phyloP scores from a whole-genome alignment of 371 early-diverging fungal genomes.

The Mucor circinelloides region DNA sequence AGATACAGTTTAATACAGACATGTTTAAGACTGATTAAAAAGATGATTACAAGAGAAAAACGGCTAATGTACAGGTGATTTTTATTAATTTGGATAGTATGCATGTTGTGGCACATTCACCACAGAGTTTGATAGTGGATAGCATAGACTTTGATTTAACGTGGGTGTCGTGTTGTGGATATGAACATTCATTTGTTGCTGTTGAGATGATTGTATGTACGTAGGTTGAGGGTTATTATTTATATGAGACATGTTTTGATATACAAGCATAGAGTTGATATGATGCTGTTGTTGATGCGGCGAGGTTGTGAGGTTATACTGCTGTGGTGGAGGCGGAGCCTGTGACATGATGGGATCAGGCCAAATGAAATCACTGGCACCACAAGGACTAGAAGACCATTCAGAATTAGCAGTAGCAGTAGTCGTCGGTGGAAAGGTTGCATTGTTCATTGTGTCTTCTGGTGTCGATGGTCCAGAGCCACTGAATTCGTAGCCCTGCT shows the following conservation, averaged over 20 bases:
- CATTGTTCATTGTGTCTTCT: neutral
- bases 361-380: neutral
- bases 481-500: neutral
- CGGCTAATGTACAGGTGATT: neutral
- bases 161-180: neutral
- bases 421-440: neutral
- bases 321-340: neutral
- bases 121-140: neutral
- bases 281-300: neutral
- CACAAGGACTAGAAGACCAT: slow-evolving; percentile 1
- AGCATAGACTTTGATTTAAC: neutral
- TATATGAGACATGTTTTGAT: neutral
- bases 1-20: neutral
- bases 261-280: neutral
- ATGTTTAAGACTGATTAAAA: neutral
- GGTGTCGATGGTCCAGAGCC: slow-evolving; percentile 11
- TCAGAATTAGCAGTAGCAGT: neutral
- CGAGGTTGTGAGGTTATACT: neutral
- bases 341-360: neutral
- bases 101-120: neutral
- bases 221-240: neutral
- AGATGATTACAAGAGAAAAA: neutral
- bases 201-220: neutral
- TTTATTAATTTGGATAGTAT: neutral
- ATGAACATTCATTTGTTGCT: neutral